A percentile compares a stretch with the other conserved stretches of the same genome.
Conservation (phyloP, 495 filamentous ascomycete genomes). For the Annulohypoxylon bovei region DNA sequence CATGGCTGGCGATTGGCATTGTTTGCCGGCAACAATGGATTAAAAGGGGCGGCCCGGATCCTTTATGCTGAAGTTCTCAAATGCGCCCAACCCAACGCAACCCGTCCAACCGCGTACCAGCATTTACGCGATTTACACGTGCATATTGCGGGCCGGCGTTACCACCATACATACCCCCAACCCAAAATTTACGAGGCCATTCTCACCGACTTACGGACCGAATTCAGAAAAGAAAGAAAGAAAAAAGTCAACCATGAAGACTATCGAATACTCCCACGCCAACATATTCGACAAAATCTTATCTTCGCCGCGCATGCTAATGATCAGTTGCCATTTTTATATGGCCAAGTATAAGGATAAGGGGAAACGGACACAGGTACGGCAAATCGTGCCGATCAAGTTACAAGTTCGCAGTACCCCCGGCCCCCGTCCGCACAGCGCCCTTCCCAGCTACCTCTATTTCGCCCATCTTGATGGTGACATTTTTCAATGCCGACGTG, state of each 20-base stretch:
- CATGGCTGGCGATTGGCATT: neutral
- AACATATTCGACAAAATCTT: neutral
- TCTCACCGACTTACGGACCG: conserved; percentile 12
- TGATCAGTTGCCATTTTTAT: neutral
- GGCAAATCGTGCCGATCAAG: neutral
- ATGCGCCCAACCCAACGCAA: conserved; percentile 3
- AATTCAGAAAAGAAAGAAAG: neutral
- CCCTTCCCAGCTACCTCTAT: neutral
- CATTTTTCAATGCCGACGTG: neutral
- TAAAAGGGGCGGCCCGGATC: conserved; percentile 27
- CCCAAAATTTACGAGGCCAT: neutral
- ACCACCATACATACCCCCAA: neutral
- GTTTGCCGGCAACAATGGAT: conserved; percentile 13
- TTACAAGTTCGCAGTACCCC: neutral
- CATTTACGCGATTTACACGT: neutral
- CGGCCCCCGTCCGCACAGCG: neutral
- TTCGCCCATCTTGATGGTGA: neutral
- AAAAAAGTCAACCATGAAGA: neutral
- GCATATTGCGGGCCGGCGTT: conserved; percentile 15
- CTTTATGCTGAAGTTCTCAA: conserved; percentile 18
- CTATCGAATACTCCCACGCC: neutral
- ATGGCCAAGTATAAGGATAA: neutral
- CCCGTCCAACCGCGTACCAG: conserved; percentile 9
- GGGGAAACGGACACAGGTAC: neutral
- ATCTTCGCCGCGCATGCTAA: neutral